These are phyloP conservation scores for Aspergillus wentii DNA, from an alignment of 495 filamentous ascomycete species.

Conservation along the genomic window DNA sequence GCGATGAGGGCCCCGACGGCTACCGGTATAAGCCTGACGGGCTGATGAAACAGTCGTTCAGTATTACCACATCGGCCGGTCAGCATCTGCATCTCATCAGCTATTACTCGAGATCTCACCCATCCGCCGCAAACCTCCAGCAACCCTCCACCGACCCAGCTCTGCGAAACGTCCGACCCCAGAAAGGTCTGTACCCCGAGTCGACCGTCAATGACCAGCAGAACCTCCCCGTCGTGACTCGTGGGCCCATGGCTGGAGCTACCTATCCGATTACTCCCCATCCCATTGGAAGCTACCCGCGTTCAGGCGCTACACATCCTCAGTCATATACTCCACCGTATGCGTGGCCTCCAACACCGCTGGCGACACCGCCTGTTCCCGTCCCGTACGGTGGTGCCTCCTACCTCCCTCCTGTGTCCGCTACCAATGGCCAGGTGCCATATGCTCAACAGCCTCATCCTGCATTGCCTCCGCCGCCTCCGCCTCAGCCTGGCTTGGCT, in stretches of 20 bases:
- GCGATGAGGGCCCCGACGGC: constrained; percentile 84
- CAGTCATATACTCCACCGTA: constrained; percentile 47
- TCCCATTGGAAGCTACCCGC: constrained; percentile 45
- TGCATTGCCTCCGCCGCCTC: constrained; percentile 8
- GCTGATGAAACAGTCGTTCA: constrained; percentile 99
- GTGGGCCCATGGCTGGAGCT: constrained; percentile 56
- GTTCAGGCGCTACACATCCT: constrained; percentile 38
- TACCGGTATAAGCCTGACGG: constrained; percentile 97
- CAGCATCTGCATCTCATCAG: constrained; percentile 96
- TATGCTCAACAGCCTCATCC: constrained; percentile 27
- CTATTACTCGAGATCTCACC: constrained; percentile 80
- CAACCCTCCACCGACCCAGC: constrained; percentile 75
- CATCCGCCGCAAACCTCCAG: constrained; percentile 59
- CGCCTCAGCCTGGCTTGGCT: constrained; percentile 14
- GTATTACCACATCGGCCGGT: constrained; percentile 84
- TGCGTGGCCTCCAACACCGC: constrained; percentile 62
- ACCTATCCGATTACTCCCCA: constrained; percentile 48
- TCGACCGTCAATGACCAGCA: constrained; percentile 86
- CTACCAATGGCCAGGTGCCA: constrained; percentile 22
- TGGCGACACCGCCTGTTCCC: constrained; percentile 37
- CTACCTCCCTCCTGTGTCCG: constrained; percentile 32
- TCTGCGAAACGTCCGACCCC: constrained; percentile 78
- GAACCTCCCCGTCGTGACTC: constrained; percentile 60
- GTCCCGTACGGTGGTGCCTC: constrained; percentile 29
- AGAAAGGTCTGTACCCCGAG: constrained; percentile 94